Base-by-base conservation (phyloP, 257 asterid species). In the Nicotiana knightiana region DNA sequence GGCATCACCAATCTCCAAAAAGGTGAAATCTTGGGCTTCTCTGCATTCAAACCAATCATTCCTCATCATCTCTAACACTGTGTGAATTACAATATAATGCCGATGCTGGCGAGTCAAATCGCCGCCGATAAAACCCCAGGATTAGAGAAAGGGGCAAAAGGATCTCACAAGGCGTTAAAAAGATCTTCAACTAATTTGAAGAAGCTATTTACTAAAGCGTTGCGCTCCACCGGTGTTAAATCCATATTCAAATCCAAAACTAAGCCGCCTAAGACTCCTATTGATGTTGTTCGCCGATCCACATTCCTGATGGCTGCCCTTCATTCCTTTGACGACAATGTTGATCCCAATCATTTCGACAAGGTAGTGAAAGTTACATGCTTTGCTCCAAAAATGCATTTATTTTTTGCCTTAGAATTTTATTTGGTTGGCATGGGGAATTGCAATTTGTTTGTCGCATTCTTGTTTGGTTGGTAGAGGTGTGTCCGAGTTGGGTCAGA, bases 161-260 rank as follows among this genome's bases (percentile, higher is more conserved):
- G 67, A 2, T 59, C 83, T 55, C 16, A 78, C 58, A 10, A 24
- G 58, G 26, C 21, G 13, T 57, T 51, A 21, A 86, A 71, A 67
- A 77, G 81, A 21, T 85, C 93, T 77, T 53, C 92, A 4, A 46
- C 75, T 30, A 90, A 84, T 77, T 82, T 92, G 57, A 93, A 86
- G 85, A 91, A 81, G 85, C 83, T 91, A 16, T 89, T 93, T 81
- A 85, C 85, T 3, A 91, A 79, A 83, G 92, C 86, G 1, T 26
- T 90, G 6, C 24, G 93, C 57, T 85, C 65, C 81, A 81, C 78
- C 64, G 86, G 89, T 21, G 81, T 91, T 86, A 90, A 89, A 86
- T 85, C 84, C 21, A 86, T 91, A n/a, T 95, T 92, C 85, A 93
- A 88, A 81, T 67, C 91, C 61, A 95, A 87, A 84, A 85, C 89